phyloP scores from a whole-genome alignment of 164 flowering plant genomes.

The Chloranthus sessilifolius region DNA sequence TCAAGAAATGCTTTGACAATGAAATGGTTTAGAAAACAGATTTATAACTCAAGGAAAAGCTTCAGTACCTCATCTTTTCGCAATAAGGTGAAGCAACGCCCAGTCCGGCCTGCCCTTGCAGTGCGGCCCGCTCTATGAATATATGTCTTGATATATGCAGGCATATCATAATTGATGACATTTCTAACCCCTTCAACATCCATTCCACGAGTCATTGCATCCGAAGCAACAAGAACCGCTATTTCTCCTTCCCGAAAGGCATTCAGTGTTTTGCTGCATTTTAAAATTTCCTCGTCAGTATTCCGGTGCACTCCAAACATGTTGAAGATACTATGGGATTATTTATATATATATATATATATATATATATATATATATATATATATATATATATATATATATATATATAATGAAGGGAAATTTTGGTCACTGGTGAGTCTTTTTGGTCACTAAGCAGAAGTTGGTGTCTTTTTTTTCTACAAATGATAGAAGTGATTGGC shows the following conservation, averaged over 20 bases:
- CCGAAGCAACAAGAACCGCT: slow-evolving; percentile 83
- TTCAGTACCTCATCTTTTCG: slow-evolving; percentile 54
- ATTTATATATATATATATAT: too few relatives aligned
- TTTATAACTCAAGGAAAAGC: background rate
- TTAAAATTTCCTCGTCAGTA: slow-evolving; percentile 1
- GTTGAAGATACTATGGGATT: too few relatives aligned
- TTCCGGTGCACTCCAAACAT: too few relatives aligned
- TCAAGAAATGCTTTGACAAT: too few relatives aligned
- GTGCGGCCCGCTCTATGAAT: slow-evolving; percentile 94
- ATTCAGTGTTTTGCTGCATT: slow-evolving; percentile 66
- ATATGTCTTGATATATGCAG: slow-evolving; percentile 66
- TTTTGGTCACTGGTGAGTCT: too few relatives aligned
- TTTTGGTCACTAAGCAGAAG: too few relatives aligned
- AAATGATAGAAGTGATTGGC: too few relatives aligned
- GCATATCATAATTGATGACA: slow-evolving; percentile 85
- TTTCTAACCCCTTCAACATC: slow-evolving; percentile 83
- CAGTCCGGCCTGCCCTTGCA: slow-evolving; percentile 86
- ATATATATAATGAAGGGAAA: too few relatives aligned
- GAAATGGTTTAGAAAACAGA: background rate
- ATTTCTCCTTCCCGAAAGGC: slow-evolving; percentile 67
- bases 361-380: too few relatives aligned
- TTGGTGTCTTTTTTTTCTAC: too few relatives aligned
- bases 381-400: too few relatives aligned
- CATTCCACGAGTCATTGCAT: slow-evolving; percentile 98
- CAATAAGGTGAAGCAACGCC: slow-evolving; percentile 79